These are phyloP conservation scores for Microbotryum intermedium DNA, from an alignment of 1,284 basidiomycete species.

Conservation along the genomic window DNA sequence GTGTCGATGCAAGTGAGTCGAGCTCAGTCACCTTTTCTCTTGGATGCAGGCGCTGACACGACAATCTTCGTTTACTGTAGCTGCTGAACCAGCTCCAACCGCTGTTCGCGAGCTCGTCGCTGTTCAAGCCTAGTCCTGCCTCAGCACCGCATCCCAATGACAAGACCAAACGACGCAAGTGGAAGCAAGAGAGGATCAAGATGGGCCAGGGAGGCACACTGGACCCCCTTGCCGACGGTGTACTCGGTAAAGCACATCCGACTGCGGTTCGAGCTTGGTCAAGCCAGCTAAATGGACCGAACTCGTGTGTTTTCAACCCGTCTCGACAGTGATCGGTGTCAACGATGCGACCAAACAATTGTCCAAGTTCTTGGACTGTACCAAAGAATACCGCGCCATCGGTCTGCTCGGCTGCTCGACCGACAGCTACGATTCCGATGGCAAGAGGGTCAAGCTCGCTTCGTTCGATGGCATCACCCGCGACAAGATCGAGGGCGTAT, in stretches of 20 bases:
- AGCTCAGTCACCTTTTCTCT: background rate
- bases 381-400: constrained; percentile 88
- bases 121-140: constrained; percentile 54
- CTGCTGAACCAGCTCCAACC: constrained; percentile 78
- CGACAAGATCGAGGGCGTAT: constrained; percentile 59
- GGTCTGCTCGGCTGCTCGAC: constrained; percentile 90
- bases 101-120: constrained; percentile 62
- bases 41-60: too few relatives aligned
- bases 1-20: constrained; percentile 61
- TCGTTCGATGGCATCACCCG: constrained; percentile 77
- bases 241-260: constrained; percentile 52
- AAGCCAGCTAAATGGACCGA: too few relatives aligned
- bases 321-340: constrained; percentile 67
- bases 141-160: background rate
- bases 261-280: background rate
- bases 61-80: constrained; percentile 29
- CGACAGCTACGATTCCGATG: constrained; percentile 87
- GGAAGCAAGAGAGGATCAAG: constrained; percentile 49
- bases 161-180: constrained; percentile 11
- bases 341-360: constrained; percentile 86
- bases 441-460: constrained; percentile 62
- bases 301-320: background rate
- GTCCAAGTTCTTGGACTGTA: constrained; percentile 74
- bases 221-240: constrained; percentile 93
- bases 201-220: constrained; percentile 89